Evolutionary conservation across 306 rosid species (phyloP), one percentile per base, ranked within the genome.

Genomic region (Glycine latifolia): DNA sequence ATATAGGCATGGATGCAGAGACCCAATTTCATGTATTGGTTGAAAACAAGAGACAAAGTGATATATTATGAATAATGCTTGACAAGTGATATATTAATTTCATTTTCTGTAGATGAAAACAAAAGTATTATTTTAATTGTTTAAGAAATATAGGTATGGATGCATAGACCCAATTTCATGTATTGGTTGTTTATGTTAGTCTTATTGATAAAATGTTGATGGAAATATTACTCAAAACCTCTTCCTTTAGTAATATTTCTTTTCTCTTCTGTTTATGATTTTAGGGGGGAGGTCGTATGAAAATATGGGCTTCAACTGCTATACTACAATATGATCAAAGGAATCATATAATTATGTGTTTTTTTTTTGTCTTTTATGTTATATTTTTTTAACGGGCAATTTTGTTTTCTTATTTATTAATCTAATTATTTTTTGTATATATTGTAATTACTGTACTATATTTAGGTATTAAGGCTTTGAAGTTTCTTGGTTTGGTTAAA

Each of bases 151-250:
- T 94, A 94, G 20, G 20, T 46, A 15, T 91, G 73, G 78, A 84
- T 78, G 71, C 88, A 54, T 88, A 90, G 62, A 35, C 89, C 8
- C 94, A 82, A 75, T 92, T 91, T 58, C 98, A 92, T 79, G 97
- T 94, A 61, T 75, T 94, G 84, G 98, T 97, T 68, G 98, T 94
- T 59, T 97, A 94, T 87, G 98, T 92, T 39, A 89, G 93, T 79
- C 46, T 86, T 7, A 75, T 94, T 81, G 98, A 94, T 56, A 84
- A 94, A 79, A 94, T 90, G 84, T 56, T 94, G 85, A 94, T 94
- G 67, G 97, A 94, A 79, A 88, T 87, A 52, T 91, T 94, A 73
- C 97, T 94, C 84, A 92, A 89, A 81, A 94, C 90, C 65, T 92
- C 97, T 80, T 91, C 94, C 14, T 94, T 87, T 81, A 92, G 92